Percentiles rank a stretch among this genome's conserved stretches.
Evolutionary conservation across 805 yeast genomes (phyloP).

Genomic region (Teunomyces stri): DNA sequence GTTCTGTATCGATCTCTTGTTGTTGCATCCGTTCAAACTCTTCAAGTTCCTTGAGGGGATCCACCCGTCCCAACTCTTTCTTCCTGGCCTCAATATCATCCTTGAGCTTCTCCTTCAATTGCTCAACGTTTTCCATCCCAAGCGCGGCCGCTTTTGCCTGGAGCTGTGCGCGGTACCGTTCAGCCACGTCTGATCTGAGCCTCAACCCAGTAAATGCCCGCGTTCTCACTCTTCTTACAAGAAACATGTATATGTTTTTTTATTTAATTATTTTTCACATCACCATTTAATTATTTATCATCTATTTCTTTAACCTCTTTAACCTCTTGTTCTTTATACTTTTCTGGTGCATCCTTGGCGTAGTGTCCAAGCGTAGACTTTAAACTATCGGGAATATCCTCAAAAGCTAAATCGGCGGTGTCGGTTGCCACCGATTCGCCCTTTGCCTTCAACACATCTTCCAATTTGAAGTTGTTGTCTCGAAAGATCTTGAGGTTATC

Average conservation of each 20-base stretch:
- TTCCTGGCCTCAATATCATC: constrained; percentile 58
- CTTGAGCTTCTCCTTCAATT: constrained; percentile 60
- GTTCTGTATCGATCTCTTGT: constrained; percentile 20
- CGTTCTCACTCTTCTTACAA: not conserved
- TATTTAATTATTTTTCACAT: not conserved
- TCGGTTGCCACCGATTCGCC: constrained; percentile 72
- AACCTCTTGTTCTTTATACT: constrained; percentile 18
- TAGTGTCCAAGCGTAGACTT: constrained; percentile 55
- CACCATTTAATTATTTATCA: not conserved
- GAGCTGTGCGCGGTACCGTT: constrained; percentile 30
- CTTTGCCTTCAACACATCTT: constrained; percentile 70
- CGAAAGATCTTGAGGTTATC: constrained; percentile 70
- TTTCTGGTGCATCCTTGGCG: constrained; percentile 66
- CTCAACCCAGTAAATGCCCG: not conserved
- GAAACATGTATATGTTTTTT: not conserved
- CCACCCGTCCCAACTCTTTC: constrained; percentile 56
- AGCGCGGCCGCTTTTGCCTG: constrained; percentile 33
- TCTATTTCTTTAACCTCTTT: constrained; percentile 5
- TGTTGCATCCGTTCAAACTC: constrained; percentile 46
- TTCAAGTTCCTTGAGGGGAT: constrained; percentile 69
- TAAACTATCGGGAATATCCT: constrained; percentile 61
- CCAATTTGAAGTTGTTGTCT: constrained; percentile 74
- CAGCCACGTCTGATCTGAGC: constrained; percentile 4
- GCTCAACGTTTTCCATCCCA: constrained; percentile 47
- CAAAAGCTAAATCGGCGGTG: constrained; percentile 66